Percentiles rank a stretch among this genome's conserved stretches.
Evolutionary conservation across 208 protist species (phyloP).

Genomic region (Angomonas ambiguus): DNA sequence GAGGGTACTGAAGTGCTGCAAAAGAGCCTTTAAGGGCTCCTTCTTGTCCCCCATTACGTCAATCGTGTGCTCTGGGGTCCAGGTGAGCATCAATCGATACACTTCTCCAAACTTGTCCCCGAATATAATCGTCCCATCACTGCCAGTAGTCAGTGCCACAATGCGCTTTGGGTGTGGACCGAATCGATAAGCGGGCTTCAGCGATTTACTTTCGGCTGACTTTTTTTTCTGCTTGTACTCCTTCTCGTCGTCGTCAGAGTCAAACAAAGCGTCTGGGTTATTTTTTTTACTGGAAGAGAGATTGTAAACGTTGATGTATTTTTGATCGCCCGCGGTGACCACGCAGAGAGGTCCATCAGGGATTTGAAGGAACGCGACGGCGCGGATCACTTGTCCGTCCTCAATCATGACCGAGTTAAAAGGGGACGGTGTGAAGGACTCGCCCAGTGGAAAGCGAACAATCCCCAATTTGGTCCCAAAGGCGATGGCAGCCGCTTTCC

Average conservation of each 20-base stretch:
- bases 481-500: constrained; percentile 49
- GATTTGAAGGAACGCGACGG: constrained; percentile 54
- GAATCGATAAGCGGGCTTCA: constrained; percentile 54
- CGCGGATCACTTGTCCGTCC: constrained; percentile 67
- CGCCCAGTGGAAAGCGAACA: constrained; percentile 31
- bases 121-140: constrained; percentile 69
- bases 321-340: constrained; percentile 69
- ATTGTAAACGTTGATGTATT: constrained; percentile 79
- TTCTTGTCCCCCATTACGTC: constrained; percentile 38
- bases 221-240: constrained; percentile 5
- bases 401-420: constrained; percentile 53
- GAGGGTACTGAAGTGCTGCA: constrained; percentile 87
- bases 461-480: constrained; percentile 55
- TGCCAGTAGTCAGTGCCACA: constrained; percentile 42
- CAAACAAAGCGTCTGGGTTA: constrained; percentile 23
- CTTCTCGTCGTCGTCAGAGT: constrained; percentile 19
- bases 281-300: constrained; percentile 30
- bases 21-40: constrained; percentile 41
- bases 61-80: constrained; percentile 42
- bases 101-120: constrained; percentile 91
- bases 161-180: constrained; percentile 84
- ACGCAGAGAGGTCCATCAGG: constrained; percentile 60
- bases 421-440: constrained; percentile 19
- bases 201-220: constrained; percentile 10
- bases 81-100: constrained; percentile 56